Percentiles rank a stretch among this genome's conserved stretches.
These are phyloP conservation scores for Arthrobotrys iridis DNA, from an alignment of 2,329 filamentous ascomycete genomes.

Conservation along the genomic window DNA sequence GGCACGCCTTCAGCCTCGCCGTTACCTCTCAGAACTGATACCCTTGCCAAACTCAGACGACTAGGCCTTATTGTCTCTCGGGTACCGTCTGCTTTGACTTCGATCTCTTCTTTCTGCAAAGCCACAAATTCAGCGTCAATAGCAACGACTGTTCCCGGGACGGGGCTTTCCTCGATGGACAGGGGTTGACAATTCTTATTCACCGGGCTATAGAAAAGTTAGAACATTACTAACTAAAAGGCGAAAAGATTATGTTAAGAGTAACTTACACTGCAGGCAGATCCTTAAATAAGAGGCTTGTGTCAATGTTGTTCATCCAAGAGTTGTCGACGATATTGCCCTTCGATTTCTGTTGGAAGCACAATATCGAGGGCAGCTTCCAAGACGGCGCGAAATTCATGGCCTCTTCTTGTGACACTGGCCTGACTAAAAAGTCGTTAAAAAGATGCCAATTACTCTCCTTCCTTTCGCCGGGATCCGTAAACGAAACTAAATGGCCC, in stretches of 20 bases:
- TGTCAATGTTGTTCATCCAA: constrained; percentile 88
- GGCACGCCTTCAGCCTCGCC: constrained; percentile 81
- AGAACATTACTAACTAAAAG: constrained; percentile 56
- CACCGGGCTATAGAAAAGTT: constrained; percentile 61
- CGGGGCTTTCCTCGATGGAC: constrained; percentile 72
- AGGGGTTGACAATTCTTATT: constrained; percentile 71
- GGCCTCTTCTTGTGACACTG: constrained; percentile 82
- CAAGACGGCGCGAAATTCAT: constrained; percentile 87
- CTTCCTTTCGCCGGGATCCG: constrained; percentile 69
- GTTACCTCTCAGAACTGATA: constrained; percentile 84
- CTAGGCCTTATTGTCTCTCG: constrained; percentile 91
- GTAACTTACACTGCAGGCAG: constrained; percentile 16
- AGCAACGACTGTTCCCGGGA: constrained; percentile 78
- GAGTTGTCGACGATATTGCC: constrained; percentile 84
- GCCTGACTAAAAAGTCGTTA: constrained; percentile 93
- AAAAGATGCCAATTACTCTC: constrained; percentile 91
- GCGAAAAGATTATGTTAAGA: constrained; percentile 59
- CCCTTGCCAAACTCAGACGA: constrained; percentile 89
- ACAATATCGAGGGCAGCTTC: constrained; percentile 89
- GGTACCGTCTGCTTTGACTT: constrained; percentile 93
- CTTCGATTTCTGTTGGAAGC: constrained; percentile 82
- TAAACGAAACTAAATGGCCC: constrained; percentile 69
- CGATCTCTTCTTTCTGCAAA: constrained; percentile 90
- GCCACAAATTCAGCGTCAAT: constrained; percentile 97
- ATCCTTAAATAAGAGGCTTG: constrained; percentile 82